Evolutionary conservation across 2,329 filamentous ascomycete species (phyloP).

Genomic region (Calonectria hawksworthii): DNA sequence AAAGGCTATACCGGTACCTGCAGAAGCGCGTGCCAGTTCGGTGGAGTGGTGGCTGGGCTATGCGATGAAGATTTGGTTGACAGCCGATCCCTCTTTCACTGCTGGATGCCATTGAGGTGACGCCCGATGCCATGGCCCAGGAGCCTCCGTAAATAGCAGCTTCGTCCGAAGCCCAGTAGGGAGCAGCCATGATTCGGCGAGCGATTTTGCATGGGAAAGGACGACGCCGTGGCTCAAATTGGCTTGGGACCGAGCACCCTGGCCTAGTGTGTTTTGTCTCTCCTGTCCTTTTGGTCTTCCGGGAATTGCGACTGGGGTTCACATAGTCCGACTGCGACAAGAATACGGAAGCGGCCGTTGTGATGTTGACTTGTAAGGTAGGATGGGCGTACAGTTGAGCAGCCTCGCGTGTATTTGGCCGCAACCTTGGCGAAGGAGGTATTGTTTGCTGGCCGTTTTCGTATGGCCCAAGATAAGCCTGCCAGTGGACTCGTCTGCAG

Average conservation of each 20-base stretch:
- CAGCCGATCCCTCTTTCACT: constrained; percentile 10
- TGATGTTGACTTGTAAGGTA: not conserved
- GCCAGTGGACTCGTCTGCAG: not conserved
- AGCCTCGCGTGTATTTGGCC: not conserved
- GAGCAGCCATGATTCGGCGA: constrained; percentile 2
- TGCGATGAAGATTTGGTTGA: not conserved
- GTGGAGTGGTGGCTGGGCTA: constrained; percentile 19
- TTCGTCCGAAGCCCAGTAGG: constrained; percentile 10
- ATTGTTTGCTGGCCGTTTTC: constrained; percentile 1
- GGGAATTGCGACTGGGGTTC: constrained; percentile 14
- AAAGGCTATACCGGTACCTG: constrained; percentile 26
- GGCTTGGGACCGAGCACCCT: constrained; percentile 31
- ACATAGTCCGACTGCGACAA: not conserved
- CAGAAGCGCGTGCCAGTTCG: constrained; percentile 30
- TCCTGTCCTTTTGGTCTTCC: constrained; percentile 8
- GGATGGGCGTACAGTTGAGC: too few species aligned
- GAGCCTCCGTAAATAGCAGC: constrained; percentile 13
- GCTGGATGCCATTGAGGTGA: not conserved
- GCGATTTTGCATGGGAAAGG: constrained; percentile 13
- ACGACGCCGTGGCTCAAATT: constrained; percentile 37
- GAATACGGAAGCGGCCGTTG: constrained; percentile 6
- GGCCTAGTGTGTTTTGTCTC: constrained; percentile 36
- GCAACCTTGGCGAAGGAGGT: not conserved
- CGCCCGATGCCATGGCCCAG: constrained; percentile 7
- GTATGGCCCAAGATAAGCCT: not conserved